phyloP scores from a whole-genome alignment of 208 protist species.

The Acanthamoeba royreba region DNA sequence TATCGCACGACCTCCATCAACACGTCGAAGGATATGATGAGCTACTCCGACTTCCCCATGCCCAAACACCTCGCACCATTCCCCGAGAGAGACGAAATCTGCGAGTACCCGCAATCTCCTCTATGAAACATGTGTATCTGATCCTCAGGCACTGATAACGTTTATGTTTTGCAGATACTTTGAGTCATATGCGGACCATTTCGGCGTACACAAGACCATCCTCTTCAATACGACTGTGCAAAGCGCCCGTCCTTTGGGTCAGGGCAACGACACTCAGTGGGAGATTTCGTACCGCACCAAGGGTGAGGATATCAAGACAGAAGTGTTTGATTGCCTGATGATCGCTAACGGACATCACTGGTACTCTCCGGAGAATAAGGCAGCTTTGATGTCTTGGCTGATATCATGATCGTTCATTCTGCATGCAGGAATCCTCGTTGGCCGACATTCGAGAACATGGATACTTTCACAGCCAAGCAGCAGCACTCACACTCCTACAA shows the following conservation, averaged over 20 bases:
- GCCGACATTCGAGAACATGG: neutral
- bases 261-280: neutral
- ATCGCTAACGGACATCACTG: slow-evolving; percentile 1
- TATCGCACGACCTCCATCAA: slow-evolving; percentile 16
- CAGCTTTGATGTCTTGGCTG: no score
- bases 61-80: neutral
- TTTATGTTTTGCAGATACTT: neutral
- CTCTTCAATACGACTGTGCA: neutral
- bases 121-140: no score
- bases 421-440: neutral
- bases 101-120: no score
- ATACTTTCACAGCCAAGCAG: neutral
- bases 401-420: no score
- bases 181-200: neutral
- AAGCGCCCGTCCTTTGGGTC: neutral
- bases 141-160: no score
- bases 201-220: neutral
- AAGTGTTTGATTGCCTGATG: neutral
- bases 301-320: neutral
- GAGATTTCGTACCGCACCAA: neutral
- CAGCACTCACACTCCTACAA: slow-evolving; percentile 24
- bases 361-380: no score
- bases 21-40: slow-evolving; percentile 41
- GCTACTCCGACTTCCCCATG: slow-evolving; percentile 17
- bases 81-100: neutral